phyloP scores from a whole-genome alignment of 2,329 filamentous ascomycete genomes.

The Colletotrichum magnum region DNA sequence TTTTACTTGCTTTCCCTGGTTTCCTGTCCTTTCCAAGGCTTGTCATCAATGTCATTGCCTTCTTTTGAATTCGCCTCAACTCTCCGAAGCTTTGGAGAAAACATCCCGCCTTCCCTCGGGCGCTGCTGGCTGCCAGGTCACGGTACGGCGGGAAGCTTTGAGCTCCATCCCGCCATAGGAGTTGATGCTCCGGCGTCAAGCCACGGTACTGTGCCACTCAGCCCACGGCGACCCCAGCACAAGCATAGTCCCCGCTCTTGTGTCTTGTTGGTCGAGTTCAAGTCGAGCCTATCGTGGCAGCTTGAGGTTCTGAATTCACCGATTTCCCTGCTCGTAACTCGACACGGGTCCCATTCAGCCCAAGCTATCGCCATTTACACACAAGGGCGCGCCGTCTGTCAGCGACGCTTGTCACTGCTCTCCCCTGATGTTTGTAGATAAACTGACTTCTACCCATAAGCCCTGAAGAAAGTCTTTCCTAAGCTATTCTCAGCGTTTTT shows the following conservation, averaged over 20 bases:
- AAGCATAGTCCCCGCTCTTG: too few relatives aligned
- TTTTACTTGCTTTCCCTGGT: constrained; percentile 33
- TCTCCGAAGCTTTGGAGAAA: constrained; percentile 23
- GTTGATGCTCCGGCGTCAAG: constrained; percentile 33
- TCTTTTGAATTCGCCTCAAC: background rate
- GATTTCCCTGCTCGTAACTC: too few relatives aligned
- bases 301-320: too few relatives aligned
- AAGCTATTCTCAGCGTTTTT: constrained; percentile 23
- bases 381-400: too few relatives aligned
- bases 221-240: too few relatives aligned
- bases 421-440: too few relatives aligned
- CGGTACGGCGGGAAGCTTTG: background rate
- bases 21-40: constrained; percentile 7
- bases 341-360: too few relatives aligned
- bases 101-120: constrained; percentile 3
- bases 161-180: constrained; percentile 10
- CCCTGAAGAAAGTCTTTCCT: constrained; percentile 12
- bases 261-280: too few relatives aligned
- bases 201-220: background rate
- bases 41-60: constrained; percentile 25
- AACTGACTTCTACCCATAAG: background rate
- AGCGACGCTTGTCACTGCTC: too few relatives aligned
- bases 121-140: too few relatives aligned
- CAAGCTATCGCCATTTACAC: too few relatives aligned
- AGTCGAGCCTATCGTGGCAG: too few relatives aligned